Base-by-base conservation (phyloP, 768 basidiomycete species). In the Rhizopogon salebrosus region DNA sequence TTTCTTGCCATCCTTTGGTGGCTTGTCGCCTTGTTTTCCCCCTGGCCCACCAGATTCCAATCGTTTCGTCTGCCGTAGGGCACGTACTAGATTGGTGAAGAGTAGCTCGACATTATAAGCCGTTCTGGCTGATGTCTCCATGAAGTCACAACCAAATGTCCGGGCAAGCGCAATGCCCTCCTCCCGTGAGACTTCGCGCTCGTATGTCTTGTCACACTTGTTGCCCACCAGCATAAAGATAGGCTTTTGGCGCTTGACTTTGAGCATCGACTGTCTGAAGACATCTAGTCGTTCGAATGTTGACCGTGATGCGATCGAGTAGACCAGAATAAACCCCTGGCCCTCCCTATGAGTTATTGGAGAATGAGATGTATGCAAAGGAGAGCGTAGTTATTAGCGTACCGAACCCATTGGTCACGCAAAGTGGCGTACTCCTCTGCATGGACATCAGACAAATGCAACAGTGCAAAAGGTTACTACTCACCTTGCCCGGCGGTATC, bases 401-500 rank as follows among this genome's bases (percentile, higher is more conserved):
- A 95, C 94, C 94, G 85, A 62, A 97, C 92, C 94, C 94, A 98
- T 71, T 98, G 95, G 76, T 97, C 93, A 60, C 94, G 86, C 58
- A 98, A 78, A 46, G 95, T 94, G 48, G 92, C 92, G 62, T 95
- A 98, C 69, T 97, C 94, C 89, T 98, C 94, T 97, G 69, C 43
- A 24, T 53, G 48, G 52, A 54, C 53, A 57, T 58, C 50, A 62
- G 63, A 57, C n/a, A 53, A 56, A 56, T 53, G 51, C 27, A 46
- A 55, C 48, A 49, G 16, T 20, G 20, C 4, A 40, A 31, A n/a
- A 43, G 38, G 26, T 39, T 42, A 37, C 3, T 35, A 73, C 83
- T 57, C 64, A 94, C 93, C 93, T 84, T 98, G 94, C 27, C 94
- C 94, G 46, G 95, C 95, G 61, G 95, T 97, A 73, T 98, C 94